Conservation (phyloP, 2,329 filamentous ascomycete genomes). For the Corinectria fuckeliana region DNA sequence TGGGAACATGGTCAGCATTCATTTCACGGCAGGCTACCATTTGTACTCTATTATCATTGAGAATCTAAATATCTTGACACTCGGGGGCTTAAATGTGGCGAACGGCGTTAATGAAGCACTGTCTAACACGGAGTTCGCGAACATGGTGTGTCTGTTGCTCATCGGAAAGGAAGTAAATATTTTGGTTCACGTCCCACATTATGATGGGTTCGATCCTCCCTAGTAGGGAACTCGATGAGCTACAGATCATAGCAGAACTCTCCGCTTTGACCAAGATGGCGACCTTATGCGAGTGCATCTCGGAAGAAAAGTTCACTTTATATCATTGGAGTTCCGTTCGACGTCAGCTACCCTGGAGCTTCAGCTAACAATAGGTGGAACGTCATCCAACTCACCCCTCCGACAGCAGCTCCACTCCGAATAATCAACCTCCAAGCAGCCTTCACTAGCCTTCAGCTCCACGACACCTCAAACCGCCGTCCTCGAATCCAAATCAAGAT, state of each 20-base stretch:
- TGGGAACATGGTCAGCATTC: not conserved
- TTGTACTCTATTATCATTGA: too few relatives aligned
- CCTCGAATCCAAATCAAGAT: not conserved
- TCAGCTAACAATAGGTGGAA: not conserved
- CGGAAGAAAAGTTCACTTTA: not conserved
- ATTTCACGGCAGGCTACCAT: not conserved
- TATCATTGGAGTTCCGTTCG: not conserved
- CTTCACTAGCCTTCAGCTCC: not conserved
- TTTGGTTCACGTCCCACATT: too few relatives aligned
- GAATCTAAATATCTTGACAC: too few relatives aligned
- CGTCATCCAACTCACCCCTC: not conserved
- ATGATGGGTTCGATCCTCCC: too few relatives aligned
- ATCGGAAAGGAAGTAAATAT: too few relatives aligned
- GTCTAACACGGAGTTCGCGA: too few relatives aligned
- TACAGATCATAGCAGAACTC: too few relatives aligned
- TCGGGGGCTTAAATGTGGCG: too few relatives aligned
- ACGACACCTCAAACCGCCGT: not conserved
- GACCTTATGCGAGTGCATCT: not conserved
- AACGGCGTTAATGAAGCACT: too few relatives aligned
- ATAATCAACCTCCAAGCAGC: not conserved
- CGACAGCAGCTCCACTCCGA: not conserved
- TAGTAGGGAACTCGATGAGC: too few relatives aligned
- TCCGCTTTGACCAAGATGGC: too few relatives aligned
- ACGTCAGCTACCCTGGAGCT: conserved; percentile 2
- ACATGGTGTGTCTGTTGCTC: too few relatives aligned